These are phyloP conservation scores for Saccharomyces hybrid DNA, from an alignment of 1,139 yeast species.

Conservation along the genomic window DNA sequence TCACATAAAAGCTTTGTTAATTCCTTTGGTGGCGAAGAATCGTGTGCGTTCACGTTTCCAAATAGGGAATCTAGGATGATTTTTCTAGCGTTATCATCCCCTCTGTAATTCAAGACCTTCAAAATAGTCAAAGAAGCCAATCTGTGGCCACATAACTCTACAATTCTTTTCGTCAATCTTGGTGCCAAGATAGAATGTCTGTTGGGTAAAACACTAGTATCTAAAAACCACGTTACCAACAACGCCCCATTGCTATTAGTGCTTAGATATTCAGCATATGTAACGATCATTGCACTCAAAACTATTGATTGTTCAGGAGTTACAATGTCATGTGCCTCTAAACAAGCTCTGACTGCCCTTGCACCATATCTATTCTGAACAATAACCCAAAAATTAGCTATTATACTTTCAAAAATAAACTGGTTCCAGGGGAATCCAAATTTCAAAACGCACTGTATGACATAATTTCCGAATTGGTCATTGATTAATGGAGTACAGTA, in stretches of 20 bases:
- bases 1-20: slow-evolving; percentile 50
- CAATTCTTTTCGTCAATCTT: slow-evolving; percentile 55
- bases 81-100: slow-evolving; percentile 56
- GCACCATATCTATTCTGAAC: slow-evolving; percentile 93
- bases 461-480: slow-evolving; percentile 96
- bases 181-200: slow-evolving; percentile 51
- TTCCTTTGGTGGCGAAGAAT: slow-evolving; percentile 31
- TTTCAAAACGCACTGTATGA: slow-evolving; percentile 85
- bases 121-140: slow-evolving; percentile 77
- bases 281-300: slow-evolving; percentile 73
- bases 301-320: slow-evolving; percentile 63
- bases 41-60: slow-evolving; percentile 35
- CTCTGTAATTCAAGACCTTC: slow-evolving; percentile 66
- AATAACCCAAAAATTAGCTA: slow-evolving; percentile 72
- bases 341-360: slow-evolving; percentile 85
- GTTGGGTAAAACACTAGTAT: slow-evolving; percentile 65
- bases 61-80: slow-evolving; percentile 58
- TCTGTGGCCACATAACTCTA: slow-evolving; percentile 70
- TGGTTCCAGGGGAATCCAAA: slow-evolving; percentile 86
- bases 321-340: slow-evolving; percentile 61
- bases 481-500: slow-evolving; percentile 80
- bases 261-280: slow-evolving; percentile 73
- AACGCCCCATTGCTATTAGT: slow-evolving; percentile 83
- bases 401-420: slow-evolving; percentile 78
- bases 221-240: slow-evolving; percentile 88